These are phyloP conservation scores for Butyriboletus loyo DNA, from an alignment of 768 basidiomycete genomes.

Conservation along the genomic window DNA sequence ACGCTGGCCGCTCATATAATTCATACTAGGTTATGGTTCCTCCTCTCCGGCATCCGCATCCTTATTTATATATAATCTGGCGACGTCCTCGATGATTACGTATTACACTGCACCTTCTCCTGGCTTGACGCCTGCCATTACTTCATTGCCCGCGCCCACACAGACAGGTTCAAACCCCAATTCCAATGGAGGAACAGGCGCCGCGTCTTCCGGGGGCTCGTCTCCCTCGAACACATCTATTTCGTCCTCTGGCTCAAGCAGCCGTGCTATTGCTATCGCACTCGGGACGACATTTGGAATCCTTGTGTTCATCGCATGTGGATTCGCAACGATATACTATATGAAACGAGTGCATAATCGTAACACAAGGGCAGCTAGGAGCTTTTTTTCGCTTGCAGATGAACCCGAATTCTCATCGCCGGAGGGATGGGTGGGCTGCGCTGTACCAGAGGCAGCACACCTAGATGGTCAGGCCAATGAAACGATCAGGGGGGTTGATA, in stretches of 20 bases:
- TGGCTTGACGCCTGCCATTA: conserved; percentile 26
- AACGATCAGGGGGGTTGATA: neutral
- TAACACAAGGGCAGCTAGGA: neutral
- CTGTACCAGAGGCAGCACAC: conserved; percentile 4
- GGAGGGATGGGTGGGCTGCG: conserved; percentile 2
- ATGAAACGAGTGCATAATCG: conserved; percentile 33
- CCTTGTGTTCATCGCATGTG: conserved; percentile 49
- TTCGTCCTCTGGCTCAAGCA: conserved; percentile 16
- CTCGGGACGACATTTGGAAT: conserved; percentile 63
- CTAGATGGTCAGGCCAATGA: conserved; percentile 3
- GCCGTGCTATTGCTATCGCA: conserved; percentile 46
- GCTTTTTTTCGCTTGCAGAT: conserved; percentile 21
- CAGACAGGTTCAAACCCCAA: conserved; percentile 26
- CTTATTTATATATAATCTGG: conserved; percentile 51
- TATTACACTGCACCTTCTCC: conserved; percentile 37
- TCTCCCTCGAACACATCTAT: conserved; percentile 16
- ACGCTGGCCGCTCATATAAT: conserved; percentile 15
- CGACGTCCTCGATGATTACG: conserved; percentile 38
- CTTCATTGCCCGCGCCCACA: conserved; percentile 35
- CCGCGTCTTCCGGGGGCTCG: conserved; percentile 7
- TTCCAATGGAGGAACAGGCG: conserved; percentile 6
- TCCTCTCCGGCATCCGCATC: conserved; percentile 43
- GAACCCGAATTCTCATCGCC: conserved; percentile 15
- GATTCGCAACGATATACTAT: conserved; percentile 43
- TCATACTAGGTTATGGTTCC: conserved; percentile 27